These are phyloP conservation scores for Aspergillus tamarii DNA, from an alignment of 2,329 filamentous ascomycete species.

Conservation along the genomic window DNA sequence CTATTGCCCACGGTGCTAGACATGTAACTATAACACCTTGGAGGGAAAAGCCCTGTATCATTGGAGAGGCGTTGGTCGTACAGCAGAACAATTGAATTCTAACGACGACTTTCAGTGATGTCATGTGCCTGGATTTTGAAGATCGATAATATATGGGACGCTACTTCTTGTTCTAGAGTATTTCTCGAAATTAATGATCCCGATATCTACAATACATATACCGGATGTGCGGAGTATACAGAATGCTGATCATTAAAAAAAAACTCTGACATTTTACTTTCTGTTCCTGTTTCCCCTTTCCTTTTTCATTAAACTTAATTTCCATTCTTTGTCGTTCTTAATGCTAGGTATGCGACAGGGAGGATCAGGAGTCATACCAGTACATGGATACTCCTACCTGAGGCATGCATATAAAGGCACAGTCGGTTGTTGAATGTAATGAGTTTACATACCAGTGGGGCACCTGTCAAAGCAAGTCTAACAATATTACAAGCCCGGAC, in stretches of 20 bases:
- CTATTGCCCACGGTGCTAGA: background rate
- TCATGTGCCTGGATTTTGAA: background rate
- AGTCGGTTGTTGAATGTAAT: background rate
- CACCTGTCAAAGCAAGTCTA: slow-evolving; percentile 6
- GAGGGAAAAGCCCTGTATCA: background rate
- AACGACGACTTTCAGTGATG: background rate
- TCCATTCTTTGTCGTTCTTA: background rate
- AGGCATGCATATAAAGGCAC: background rate
- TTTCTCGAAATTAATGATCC: background rate
- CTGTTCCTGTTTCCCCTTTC: background rate
- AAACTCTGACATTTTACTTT: background rate
- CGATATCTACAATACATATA: background rate
- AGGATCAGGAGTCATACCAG: background rate
- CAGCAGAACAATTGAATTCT: background rate
- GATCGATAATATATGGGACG: background rate
- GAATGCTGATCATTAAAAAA: background rate
- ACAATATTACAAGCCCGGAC: background rate
- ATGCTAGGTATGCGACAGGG: background rate
- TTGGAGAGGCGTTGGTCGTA: background rate
- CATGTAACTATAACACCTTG: slow-evolving; percentile 10
- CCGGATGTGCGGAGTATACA: background rate
- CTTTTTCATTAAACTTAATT: background rate
- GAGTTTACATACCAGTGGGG: slow-evolving; percentile 5
- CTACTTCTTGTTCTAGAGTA: no score
- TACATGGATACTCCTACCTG: background rate